phyloP scores from a whole-genome alignment of 192 early-diverging fungal species.

The Entomortierella beljakovae region DNA sequence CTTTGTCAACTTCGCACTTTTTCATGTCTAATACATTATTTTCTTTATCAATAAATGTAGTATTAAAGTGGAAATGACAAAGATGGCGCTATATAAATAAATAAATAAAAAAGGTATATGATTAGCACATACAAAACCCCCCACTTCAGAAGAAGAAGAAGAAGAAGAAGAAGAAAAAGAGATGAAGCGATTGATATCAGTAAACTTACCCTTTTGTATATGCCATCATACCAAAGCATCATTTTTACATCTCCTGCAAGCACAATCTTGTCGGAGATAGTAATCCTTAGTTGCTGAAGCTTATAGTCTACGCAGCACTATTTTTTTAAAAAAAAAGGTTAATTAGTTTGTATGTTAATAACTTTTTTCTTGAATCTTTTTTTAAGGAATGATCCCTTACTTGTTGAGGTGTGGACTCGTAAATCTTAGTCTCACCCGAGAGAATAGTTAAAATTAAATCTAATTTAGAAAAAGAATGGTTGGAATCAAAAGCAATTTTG shows the following conservation, averaged over 20 bases:
- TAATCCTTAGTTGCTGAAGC: slow-evolving; percentile 31
- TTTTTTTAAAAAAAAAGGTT: neutral
- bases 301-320: slow-evolving; percentile 27
- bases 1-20: slow-evolving; percentile 56
- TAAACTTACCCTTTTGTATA: slow-evolving; percentile 43
- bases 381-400: slow-evolving; percentile 12
- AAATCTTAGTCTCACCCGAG: slow-evolving; percentile 34
- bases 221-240: slow-evolving; percentile 46
- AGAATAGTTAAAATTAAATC: slow-evolving; percentile 47
- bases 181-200: no score
- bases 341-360: neutral
- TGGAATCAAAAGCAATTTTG: no score
- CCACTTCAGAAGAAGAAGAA: neutral
- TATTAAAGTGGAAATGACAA: slow-evolving; percentile 64
- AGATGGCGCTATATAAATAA: slow-evolving; percentile 4
- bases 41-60: slow-evolving; percentile 47
- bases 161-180: no score
- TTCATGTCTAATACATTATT: slow-evolving; percentile 13
- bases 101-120: neutral
- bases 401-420: slow-evolving; percentile 36
- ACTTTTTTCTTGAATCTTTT: no score
- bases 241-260: slow-evolving; percentile 50
- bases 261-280: slow-evolving; percentile 42
- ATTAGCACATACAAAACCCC: no score
- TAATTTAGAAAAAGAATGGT: slow-evolving; percentile 8